Base-by-base conservation (phyloP, 2,329 filamentous ascomycete species). In the Scopulariopsis brevicaulis region DNA sequence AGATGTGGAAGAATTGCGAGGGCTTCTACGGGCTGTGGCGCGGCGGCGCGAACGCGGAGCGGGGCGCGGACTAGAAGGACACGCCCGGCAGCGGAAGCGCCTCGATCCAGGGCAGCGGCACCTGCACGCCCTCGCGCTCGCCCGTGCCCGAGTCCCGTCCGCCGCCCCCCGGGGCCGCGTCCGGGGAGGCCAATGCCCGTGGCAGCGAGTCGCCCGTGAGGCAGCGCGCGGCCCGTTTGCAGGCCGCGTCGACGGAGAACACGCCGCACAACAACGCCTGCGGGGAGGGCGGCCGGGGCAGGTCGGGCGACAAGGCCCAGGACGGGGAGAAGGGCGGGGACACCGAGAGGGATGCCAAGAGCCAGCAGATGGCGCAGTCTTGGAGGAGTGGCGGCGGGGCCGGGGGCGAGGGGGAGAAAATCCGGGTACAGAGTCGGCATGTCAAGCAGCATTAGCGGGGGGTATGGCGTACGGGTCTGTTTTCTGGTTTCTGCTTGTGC, bases 1-100 rank as follows among this genome's bases (percentile, higher is more conserved):
- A 99, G 74, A 78, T 99, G 77, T 86, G 83, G 83, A 86, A 86
- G 73, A 86, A 86, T 62, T 86, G 83, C 60, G 80, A 84, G 6
- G 83, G 83, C 0, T 80, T 77, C 59, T 86, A 85, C 59, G 83
- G 83, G 2, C 75, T 86, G 43, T 86, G 83, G 83, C 76, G 78
- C 46, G 79, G 79, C 55, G 76, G 76, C n/a, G 68, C 67, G 18
- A 58, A 57, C 52, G 57, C 57, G 28, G 59, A 60, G 20, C 60
- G 60, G 55, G 53, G 54, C 57, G 58, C 52, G 52, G 61, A 62
- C 56, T 62, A 62, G 60, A 58, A 59, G 53, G 57, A 53, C 53
- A 48, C 57, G 53, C 35, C 25, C 53, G 22, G 54, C 15, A 34
- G 57, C 35, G 52, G 35, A 56, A 50, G 20, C 34, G 12, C 54